Base-by-base conservation (phyloP, 495 filamentous ascomycete species). In the Xylaria longipes region DNA sequence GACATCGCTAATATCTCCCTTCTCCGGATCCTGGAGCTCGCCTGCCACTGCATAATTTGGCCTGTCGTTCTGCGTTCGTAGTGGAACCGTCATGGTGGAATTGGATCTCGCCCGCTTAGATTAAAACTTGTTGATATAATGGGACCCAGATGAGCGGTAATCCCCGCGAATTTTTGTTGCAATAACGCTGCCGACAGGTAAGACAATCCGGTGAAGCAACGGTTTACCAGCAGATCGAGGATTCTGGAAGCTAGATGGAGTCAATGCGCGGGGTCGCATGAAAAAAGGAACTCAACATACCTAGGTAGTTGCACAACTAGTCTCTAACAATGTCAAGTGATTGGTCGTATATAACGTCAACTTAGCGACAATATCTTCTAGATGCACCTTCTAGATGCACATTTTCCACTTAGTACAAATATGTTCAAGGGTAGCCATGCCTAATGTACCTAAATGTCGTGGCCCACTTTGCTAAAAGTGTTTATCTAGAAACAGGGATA, bases 311-410 rank as follows among this genome's bases (percentile, higher is more conserved):
- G 31, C 46, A 66, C 5, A 20, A 8, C 63, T 31, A 66, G 27
- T 31, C 45, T 12, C 11, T 25, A 8, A 48, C 62, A 50, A 43
- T 52, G 22, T 31, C 48, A 58, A 60, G 31, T 35, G 33, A 60
- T 37, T 37, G 57, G 29, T 58, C 56, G 56, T 60, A 31, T 60
- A 37, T 60, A 37, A n/a, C 27, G 33, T 60, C 33, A 56, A 56
- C 50, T 31, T 56, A 27, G 27, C 52, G 52, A 56, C 25, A 31
- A 3, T 7, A 31, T 56, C 25, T 56, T 29, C 27, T 31, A 3
- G 6, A 31, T 56, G 27, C 52, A 29, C 25, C 27, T 56, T 3
- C 27, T 29, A 27, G 31, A 56, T 56, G 52, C 27, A 31, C 14
- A n/a, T 25, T 56, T 56, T 31, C 31, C 52, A 17, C 27, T 25